Percentiles rank a stretch among this genome's conserved stretches.
Conservation (phyloP, 2,329 filamentous ascomycete species). For the Aureobasidium musti region DNA sequence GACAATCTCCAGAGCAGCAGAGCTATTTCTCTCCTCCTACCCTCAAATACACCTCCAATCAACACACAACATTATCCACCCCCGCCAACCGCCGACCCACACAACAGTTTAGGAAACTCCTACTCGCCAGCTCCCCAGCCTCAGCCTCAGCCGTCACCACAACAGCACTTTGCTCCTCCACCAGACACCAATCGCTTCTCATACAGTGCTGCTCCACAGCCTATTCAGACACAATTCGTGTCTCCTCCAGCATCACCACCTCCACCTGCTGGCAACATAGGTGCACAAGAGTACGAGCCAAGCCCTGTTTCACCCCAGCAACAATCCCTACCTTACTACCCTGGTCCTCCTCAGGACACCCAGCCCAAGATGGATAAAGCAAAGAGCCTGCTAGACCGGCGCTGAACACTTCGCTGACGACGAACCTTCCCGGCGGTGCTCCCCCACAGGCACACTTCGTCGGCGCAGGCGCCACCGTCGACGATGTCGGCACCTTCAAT, state of each 20-base stretch:
- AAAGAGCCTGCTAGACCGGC: conserved; percentile 31
- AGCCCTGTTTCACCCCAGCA: conserved; percentile 32
- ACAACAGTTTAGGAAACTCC: neutral
- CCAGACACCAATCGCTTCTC: conserved; percentile 11
- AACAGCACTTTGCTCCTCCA: conserved; percentile 30
- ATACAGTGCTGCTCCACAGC: neutral
- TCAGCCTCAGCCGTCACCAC: conserved; percentile 23
- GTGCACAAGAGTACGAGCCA: conserved; percentile 5
- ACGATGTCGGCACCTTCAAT: conserved; percentile 96
- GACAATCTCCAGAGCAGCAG: conserved; percentile 16
- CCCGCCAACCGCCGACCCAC: conserved; percentile 8
- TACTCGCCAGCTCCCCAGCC: conserved; percentile 28
- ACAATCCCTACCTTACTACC: conserved; percentile 41
- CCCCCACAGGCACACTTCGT: conserved; percentile 60
- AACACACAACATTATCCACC: conserved; percentile 20
- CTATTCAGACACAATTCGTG: conserved; percentile 22
- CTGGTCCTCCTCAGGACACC: conserved; percentile 41
- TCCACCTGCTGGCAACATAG: conserved; percentile 19
- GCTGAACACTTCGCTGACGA: conserved; percentile 39
- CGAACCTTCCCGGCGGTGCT: conserved; percentile 43
- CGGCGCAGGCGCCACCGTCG: conserved; percentile 62
- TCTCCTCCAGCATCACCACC: conserved; percentile 25
- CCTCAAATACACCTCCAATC: conserved; percentile 17
- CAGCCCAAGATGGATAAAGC: conserved; percentile 40
- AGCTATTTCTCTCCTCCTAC: conserved; percentile 29